Evolutionary conservation across 2,329 filamentous ascomycete genomes (phyloP), one percentile per base, ranked within the genome.

Genomic region (Cryphonectria radicalis): DNA sequence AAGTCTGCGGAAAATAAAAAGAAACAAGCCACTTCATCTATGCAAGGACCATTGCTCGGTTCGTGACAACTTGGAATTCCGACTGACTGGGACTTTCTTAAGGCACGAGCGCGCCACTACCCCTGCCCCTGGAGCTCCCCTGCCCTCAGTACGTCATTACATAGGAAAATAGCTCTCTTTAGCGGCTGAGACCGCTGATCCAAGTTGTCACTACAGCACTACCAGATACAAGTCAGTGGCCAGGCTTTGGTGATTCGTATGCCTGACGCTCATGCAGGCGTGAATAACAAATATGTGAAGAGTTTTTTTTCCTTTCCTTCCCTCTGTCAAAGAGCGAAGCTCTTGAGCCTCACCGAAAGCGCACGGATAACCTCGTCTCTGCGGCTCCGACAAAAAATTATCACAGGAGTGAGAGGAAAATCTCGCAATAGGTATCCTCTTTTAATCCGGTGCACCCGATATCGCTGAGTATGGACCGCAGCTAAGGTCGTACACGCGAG

Each of bases 101-200:
- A 32, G 28, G 55, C 14, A 32, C 55, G 53, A 14, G 11, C 42
- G 43, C 7, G 19, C 40, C 42, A 35, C 8, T 55, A 66, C 46
- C 17, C 62, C 28, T 32, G 43, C 59, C 43, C 59, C 66, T 53
- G 42, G 22, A 53, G n/a, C 28, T 63, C 35, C 67, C 67, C 32
- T 69, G 67, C 42, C n/a, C 19, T 62, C 17, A 13, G 19, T 69
- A 60, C 60, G 67, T 69, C 67, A 59, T 59, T 59, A 59, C 14
- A 6, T 28, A n/a, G 53, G 25, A 28, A 57, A 57, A 66, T 66
- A 66, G 35, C 35, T 55, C 53, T 43, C 46, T 50, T 14, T 42
- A 19, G 32, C n/a, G n/a, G 22, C 17, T 28, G n/a, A 37, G 32
- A 17, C 64, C 64, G 53, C 64, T 66, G 11, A 35, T 32, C 6